Evolutionary conservation across 768 basidiomycete genomes (phyloP).

Genomic region (Pisolithus marmoratus): DNA sequence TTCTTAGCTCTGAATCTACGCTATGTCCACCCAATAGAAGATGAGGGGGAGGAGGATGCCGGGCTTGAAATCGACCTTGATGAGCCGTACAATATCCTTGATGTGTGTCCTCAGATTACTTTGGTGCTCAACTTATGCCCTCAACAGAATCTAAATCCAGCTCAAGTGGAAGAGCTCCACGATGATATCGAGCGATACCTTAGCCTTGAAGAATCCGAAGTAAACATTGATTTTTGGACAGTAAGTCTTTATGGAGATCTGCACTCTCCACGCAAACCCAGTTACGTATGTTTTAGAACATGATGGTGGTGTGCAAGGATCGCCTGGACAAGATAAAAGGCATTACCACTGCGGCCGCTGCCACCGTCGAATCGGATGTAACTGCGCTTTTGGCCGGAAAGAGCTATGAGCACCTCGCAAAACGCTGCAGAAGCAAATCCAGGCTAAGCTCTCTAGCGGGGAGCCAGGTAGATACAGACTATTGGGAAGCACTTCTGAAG

Average conservation of each 20-base stretch:
- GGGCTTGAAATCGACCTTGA: slow-evolving; percentile 97
- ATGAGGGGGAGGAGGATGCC: slow-evolving; percentile 76
- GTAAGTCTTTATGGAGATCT: slow-evolving; percentile 37
- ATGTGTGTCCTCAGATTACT: slow-evolving; percentile 45
- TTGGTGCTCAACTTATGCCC: slow-evolving; percentile 1
- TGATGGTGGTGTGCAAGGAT: slow-evolving; percentile 96
- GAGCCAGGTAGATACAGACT: slow-evolving; percentile 96
- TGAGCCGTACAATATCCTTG: slow-evolving; percentile 96
- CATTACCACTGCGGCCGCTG: slow-evolving; percentile 65
- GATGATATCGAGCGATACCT: slow-evolving; percentile 93
- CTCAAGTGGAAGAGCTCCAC: slow-evolving; percentile 89
- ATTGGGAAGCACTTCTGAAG: slow-evolving; percentile 92
- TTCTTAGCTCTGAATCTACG: slow-evolving; percentile 94
- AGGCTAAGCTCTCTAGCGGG: slow-evolving; percentile 82
- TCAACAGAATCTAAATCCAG: slow-evolving; percentile 70
- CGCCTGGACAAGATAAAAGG: slow-evolving; percentile 72
- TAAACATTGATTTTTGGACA: slow-evolving; percentile 97
- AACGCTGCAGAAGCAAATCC: slow-evolving; percentile 81
- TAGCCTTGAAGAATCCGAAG: slow-evolving; percentile 73
- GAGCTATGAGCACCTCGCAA: slow-evolving; percentile 76
- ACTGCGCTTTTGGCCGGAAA: slow-evolving; percentile 77
- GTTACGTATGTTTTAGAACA: slow-evolving; percentile 55
- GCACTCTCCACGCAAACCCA: background rate
- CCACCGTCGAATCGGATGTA: slow-evolving; percentile 83
- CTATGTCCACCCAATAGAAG: slow-evolving; percentile 74